Evolutionary conservation across 129 eudicot species (phyloP).

Genomic region (Centaurea solstitialis): DNA sequence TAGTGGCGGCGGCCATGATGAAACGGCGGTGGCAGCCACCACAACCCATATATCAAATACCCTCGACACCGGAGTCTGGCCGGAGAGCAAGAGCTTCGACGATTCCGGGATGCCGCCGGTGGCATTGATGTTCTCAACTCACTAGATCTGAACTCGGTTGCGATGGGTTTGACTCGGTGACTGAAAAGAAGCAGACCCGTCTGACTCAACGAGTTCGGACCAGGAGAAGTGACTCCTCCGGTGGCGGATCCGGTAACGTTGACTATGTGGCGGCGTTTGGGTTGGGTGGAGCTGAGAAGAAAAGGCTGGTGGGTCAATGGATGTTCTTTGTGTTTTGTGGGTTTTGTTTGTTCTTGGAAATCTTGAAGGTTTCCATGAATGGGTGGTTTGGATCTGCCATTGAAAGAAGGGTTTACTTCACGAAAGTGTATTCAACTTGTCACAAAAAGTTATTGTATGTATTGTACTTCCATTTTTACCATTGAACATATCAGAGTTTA

Average conservation of each 20-base stretch:
- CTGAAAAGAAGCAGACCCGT: slow-evolving; percentile 65
- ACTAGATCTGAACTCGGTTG: slow-evolving; percentile 69
- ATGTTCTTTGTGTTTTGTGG: slow-evolving; percentile 83
- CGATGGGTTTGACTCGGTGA: slow-evolving; percentile 56
- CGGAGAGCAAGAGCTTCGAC: too few relatives aligned
- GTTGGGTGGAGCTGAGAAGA: slow-evolving; percentile 53
- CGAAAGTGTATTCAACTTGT: too few relatives aligned
- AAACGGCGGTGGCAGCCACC: too few relatives aligned
- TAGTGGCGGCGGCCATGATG: too few relatives aligned
- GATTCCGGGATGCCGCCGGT: too few relatives aligned
- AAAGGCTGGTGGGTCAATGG: slow-evolving; percentile 69
- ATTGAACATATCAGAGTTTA: too few relatives aligned
- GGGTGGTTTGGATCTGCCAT: slow-evolving; percentile 85
- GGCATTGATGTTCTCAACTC: slow-evolving; percentile 67
- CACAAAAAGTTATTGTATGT: too few relatives aligned
- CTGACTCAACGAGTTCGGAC: slow-evolving; percentile 53
- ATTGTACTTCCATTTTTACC: too few relatives aligned
- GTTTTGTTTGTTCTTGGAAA: slow-evolving; percentile 71
- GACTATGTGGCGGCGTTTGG: slow-evolving; percentile 19
- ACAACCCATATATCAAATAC: too few relatives aligned
- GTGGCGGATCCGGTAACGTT: not conserved
- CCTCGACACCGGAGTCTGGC: too few relatives aligned
- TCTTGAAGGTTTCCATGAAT: slow-evolving; percentile 68
- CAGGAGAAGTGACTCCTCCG: slow-evolving; percentile 38
- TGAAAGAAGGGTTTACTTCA: slow-evolving; percentile 54